Evolutionary conservation across 257 asterid genomes (phyloP).

Genomic region (Voacanga thouarsii): DNA sequence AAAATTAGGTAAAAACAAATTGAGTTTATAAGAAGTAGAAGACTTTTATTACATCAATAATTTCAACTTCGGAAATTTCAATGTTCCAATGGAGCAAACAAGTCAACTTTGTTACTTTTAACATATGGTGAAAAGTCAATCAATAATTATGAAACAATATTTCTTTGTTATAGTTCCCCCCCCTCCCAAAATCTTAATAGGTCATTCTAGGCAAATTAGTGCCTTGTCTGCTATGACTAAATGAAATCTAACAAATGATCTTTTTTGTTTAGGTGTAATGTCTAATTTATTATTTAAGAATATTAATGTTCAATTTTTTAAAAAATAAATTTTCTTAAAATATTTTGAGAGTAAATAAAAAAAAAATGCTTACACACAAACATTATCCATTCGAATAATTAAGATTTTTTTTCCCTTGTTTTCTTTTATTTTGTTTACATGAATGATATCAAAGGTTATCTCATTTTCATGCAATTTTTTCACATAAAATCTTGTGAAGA

Average conservation of each 20-base stretch:
- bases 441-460: no score
- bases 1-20: background rate
- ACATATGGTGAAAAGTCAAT: background rate
- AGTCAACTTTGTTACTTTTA: background rate
- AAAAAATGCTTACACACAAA: no score
- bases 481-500: no score
- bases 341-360: no score
- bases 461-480: no score
- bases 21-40: background rate
- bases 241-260: background rate
- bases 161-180: background rate
- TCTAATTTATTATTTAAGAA: no score
- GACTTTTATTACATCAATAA: conserved; percentile 1
- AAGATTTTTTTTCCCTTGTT: no score
- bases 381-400: no score
- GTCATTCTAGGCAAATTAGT: background rate
- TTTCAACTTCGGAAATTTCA: background rate
- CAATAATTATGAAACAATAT: background rate
- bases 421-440: no score
- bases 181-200: background rate
- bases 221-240: background rate
- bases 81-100: background rate
- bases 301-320: no score
- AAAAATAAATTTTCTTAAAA: no score
- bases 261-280: no score